These are phyloP conservation scores for Penicillium sclerotiorum DNA, from an alignment of 2,329 filamentous ascomycete genomes.

Conservation along the genomic window DNA sequence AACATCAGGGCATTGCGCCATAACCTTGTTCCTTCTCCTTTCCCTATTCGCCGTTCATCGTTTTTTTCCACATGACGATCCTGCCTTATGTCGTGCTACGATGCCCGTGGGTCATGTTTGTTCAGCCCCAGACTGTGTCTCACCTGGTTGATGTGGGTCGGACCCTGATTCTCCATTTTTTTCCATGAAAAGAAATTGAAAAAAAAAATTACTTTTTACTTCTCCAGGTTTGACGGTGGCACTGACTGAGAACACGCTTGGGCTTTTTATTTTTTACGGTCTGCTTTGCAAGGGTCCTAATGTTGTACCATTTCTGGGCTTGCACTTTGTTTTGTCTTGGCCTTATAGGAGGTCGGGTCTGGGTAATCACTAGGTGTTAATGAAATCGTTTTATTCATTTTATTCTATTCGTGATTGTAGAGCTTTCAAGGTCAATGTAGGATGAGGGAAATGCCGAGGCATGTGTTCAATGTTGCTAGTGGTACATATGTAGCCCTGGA, in stretches of 20 bases:
- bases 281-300: constrained; percentile 17
- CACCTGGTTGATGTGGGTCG: not conserved
- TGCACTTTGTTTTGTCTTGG: constrained; percentile 7
- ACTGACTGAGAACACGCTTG: constrained; percentile 3
- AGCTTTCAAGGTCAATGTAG: no score
- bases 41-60: not conserved
- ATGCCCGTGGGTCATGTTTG: constrained; percentile 17
- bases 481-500: no score
- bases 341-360: not conserved
- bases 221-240: constrained; percentile 1
- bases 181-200: no score
- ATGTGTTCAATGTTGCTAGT: no score
- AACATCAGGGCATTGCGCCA: not conserved
- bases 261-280: not conserved
- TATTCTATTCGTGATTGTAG: no score
- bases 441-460: no score
- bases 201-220: no score
- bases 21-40: not conserved
- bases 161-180: constrained; percentile 8
- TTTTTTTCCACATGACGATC: constrained; percentile 5
- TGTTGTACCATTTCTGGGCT: constrained; percentile 31
- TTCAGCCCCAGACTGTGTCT: constrained; percentile 5
- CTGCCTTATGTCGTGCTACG: constrained; percentile 20
- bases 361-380: constrained; percentile 24
- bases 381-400: constrained; percentile 18